phyloP scores from a whole-genome alignment of 176 grass and related monocot species.

The Raddia distichophylla region DNA sequence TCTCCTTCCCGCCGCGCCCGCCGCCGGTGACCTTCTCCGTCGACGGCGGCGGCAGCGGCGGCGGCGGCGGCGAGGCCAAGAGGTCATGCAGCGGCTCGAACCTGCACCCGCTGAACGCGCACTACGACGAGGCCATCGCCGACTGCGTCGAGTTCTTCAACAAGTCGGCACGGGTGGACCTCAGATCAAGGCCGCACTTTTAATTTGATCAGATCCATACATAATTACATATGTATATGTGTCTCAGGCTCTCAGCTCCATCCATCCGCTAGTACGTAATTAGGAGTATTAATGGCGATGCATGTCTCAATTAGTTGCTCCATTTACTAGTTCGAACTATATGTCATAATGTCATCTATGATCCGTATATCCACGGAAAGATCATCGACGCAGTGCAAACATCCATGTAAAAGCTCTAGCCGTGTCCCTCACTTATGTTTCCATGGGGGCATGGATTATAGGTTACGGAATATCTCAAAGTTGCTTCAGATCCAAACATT shows the following conservation, averaged over 20 bases:
- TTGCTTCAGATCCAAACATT: too few relatives aligned
- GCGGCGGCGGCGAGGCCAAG: constrained; percentile 19
- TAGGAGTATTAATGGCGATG: neutral
- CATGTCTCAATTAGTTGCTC: too few relatives aligned
- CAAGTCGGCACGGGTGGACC: constrained; percentile 57
- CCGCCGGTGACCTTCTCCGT: constrained; percentile 56
- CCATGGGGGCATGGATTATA: too few relatives aligned
- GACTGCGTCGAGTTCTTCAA: constrained; percentile 95
- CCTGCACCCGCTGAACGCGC: constrained; percentile 65
- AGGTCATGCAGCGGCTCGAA: constrained; percentile 64
- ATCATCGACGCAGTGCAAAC: too few relatives aligned
- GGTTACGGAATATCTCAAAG: too few relatives aligned
- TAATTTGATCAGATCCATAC: neutral
- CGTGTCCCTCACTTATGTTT: too few relatives aligned
- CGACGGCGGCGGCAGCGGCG: neutral
- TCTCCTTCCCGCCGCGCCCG: constrained; percentile 60
- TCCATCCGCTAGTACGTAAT: neutral
- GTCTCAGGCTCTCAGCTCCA: too few relatives aligned
- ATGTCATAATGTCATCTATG: too few relatives aligned
- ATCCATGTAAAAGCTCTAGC: too few relatives aligned
- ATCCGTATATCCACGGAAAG: too few relatives aligned
- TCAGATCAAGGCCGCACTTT: constrained; percentile 47
- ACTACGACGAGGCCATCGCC: constrained; percentile 91
- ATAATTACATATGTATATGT: too few relatives aligned
- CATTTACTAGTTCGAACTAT: too few relatives aligned